Conservation (phyloP, 148 eudicot species). For the Amaranthus hypochondriacus region DNA sequence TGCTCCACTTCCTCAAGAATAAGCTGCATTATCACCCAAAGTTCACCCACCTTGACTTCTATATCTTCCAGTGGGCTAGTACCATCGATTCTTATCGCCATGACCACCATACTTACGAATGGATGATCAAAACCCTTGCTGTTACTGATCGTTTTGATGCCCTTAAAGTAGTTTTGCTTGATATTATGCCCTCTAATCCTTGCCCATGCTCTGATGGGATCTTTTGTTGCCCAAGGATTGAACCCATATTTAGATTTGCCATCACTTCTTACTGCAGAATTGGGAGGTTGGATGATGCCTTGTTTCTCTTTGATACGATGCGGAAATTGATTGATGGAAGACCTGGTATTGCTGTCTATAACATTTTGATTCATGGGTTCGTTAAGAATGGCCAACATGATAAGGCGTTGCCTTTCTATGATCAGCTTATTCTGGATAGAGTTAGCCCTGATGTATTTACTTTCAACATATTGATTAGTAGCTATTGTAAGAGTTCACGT, state of each 20-base stretch:
- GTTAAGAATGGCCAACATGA: slow-evolving; percentile 46
- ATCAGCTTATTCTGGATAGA: slow-evolving; percentile 57
- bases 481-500: slow-evolving; percentile 49
- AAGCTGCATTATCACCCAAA: slow-evolving; percentile 76
- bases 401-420: slow-evolving; percentile 51
- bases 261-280: slow-evolving; percentile 59
- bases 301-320: slow-evolving; percentile 60
- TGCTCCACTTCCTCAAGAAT: slow-evolving; percentile 59
- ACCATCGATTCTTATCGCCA: slow-evolving; percentile 77
- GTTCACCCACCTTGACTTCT: slow-evolving; percentile 72
- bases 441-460: slow-evolving; percentile 79
- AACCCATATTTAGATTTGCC: slow-evolving; percentile 68
- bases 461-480: slow-evolving; percentile 79
- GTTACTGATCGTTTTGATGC: slow-evolving; percentile 60
- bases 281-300: slow-evolving; percentile 64
- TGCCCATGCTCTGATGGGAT: slow-evolving; percentile 93
- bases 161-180: slow-evolving; percentile 37
- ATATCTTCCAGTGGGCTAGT: slow-evolving; percentile 72
- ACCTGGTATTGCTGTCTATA: slow-evolving; percentile 62
- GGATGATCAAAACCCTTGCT: slow-evolving; percentile 74
- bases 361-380: slow-evolving; percentile 73
- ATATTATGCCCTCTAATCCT: slow-evolving; percentile 59
- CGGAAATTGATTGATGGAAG: slow-evolving; percentile 71
- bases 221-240: slow-evolving; percentile 70
- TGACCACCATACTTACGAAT: slow-evolving; percentile 70